Percentiles rank a stretch among this genome's conserved stretches.
Conservation (phyloP, 441 rosid species). For the Manihot esculenta region DNA sequence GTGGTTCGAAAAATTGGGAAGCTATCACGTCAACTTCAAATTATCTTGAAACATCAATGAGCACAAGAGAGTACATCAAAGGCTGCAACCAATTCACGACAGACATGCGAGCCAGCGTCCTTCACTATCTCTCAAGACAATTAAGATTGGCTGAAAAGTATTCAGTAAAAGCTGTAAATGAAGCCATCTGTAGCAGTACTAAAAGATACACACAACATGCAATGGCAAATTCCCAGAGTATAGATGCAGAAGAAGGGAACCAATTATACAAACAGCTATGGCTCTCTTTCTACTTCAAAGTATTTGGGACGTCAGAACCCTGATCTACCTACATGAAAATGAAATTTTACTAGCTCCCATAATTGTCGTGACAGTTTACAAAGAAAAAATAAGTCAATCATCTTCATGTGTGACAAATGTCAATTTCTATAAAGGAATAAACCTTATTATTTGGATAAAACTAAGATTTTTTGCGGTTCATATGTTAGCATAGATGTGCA, state of each 20-base stretch:
- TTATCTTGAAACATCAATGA: not conserved
- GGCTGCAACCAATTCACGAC: slow-evolving; percentile 3
- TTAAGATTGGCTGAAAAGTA: not conserved
- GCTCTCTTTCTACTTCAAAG: not conserved
- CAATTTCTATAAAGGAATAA: not conserved
- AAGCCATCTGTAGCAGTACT: not conserved
- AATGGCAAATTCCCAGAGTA: not conserved
- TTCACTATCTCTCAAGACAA: not conserved
- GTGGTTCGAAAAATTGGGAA: slow-evolving; percentile 4
- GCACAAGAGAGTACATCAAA: too few relatives aligned
- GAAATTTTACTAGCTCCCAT: not conserved
- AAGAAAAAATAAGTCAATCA: not conserved
- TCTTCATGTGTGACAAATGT: not conserved
- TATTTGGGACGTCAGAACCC: not conserved
- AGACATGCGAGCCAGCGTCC: not conserved
- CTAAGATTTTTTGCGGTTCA: not conserved
- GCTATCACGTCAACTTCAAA: not conserved
- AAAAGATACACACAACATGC: not conserved
- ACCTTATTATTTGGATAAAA: not conserved
- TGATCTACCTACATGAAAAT: not conserved
- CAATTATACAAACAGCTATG: not conserved
- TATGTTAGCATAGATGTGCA: too few relatives aligned
- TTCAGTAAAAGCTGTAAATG: not conserved
- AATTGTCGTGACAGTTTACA: not conserved
- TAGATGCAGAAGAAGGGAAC: not conserved